phyloP scores from a whole-genome alignment of 805 yeast genomes.

The Hermanozyma aechmeae region DNA sequence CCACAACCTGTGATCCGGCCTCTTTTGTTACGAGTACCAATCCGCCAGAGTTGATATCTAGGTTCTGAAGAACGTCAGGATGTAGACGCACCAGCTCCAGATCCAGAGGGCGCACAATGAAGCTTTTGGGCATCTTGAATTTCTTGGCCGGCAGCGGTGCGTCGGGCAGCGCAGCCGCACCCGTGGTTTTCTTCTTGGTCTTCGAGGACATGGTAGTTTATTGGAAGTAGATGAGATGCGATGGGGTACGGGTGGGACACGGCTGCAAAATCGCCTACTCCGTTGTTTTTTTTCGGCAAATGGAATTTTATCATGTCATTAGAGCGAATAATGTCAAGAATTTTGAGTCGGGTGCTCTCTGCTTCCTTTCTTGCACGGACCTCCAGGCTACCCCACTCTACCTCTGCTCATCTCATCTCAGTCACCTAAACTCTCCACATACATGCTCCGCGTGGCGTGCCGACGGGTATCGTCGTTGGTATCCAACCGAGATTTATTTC shows the following conservation, averaged over 20 bases:
- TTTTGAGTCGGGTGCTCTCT: too few relatives aligned
- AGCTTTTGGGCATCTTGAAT: slow-evolving; percentile 30
- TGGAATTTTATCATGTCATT: too few relatives aligned
- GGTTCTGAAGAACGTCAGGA: too few relatives aligned
- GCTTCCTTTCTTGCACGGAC: too few relatives aligned
- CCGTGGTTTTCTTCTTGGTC: slow-evolving; percentile 15
- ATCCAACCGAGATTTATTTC: slow-evolving; percentile 16
- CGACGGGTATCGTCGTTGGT: slow-evolving; percentile 7
- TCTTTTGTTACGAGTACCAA: slow-evolving; percentile 33
- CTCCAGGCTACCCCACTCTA: background rate
- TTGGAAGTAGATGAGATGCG: slow-evolving; percentile 9
- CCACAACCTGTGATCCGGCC: slow-evolving; percentile 38
- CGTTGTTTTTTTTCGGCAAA: too few relatives aligned
- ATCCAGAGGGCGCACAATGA: slow-evolving; percentile 36
- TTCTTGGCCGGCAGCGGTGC: slow-evolving; percentile 24
- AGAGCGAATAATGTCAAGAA: too few relatives aligned
- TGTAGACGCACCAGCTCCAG: slow-evolving; percentile 35
- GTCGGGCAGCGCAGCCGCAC: slow-evolving; percentile 11
- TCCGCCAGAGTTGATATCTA: too few relatives aligned
- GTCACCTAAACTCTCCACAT: background rate
- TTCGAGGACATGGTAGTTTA: slow-evolving; percentile 9
- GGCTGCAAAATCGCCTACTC: too few relatives aligned
- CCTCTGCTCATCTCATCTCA: background rate
- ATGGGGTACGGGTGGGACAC: too few relatives aligned
- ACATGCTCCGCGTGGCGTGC: slow-evolving; percentile 4